Base-by-base conservation (phyloP, 208 protist species). In the Angomonas ambiguus region DNA sequence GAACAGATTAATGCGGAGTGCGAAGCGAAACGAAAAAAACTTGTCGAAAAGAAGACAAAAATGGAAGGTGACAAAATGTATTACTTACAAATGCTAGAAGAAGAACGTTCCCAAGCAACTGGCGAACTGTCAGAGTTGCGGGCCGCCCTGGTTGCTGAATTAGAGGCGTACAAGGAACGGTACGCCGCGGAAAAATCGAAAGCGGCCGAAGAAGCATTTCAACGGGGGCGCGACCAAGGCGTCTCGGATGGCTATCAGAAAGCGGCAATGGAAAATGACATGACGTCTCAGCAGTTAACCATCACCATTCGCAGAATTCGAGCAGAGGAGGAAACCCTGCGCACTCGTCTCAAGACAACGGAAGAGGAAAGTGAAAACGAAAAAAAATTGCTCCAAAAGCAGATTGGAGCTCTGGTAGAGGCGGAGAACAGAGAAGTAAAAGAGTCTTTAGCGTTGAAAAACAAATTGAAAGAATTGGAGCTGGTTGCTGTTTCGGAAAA, bases 11-110 rank as follows among this genome's bases (percentile, higher is more conserved):
- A 70, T 25, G 80, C 86, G 51, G 82, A 82, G 22, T 32, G 74
- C 28, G 67, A 76, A 45, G 27, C 76, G 16, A 92, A 92, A 61
- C 74, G 88, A 55, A 67, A 70, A 33, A 76, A 79, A 61, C 77
- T 82, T 35, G 78, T 86, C 57, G 76, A 88, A 28, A 69, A 65
- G 20, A 58, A 64, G 31, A 68, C 69, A 53, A 91, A 91, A 70
- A 85, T 85, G 58, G 79, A 92, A 33, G 79, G 62, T 57, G 86
- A 92, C 66, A 72, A 71, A 5, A 34, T 75, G 20, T 77, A 90
- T 63, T 92, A 86, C 67, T 72, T 62, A 2, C 72, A 82, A 41
- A 62, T 92, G 57, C 60, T 92, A 42, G 81, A 90, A 55, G 80
- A 89, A 34, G 86, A 92, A 59, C 49, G 83, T 16, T 69, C 71